Conservation (phyloP, 495 filamentous ascomycete species). For the Amphirosellinia nigrospora region DNA sequence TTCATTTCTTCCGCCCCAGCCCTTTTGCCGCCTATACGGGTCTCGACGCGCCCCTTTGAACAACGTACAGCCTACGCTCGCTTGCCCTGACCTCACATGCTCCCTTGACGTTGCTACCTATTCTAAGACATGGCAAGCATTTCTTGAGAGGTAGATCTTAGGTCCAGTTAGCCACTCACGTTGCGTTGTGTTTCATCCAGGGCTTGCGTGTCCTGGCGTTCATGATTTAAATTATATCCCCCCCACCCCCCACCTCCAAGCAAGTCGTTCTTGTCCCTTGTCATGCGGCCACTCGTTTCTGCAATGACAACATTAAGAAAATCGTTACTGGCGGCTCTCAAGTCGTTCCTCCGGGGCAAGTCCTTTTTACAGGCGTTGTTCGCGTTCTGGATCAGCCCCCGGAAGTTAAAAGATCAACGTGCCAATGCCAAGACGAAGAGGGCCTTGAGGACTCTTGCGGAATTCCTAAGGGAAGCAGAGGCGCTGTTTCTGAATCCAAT, state of each 20-base stretch:
- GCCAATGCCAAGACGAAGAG: constrained; percentile 33
- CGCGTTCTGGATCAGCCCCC: constrained; percentile 54
- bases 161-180: constrained; percentile 11
- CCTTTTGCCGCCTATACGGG: constrained; percentile 41
- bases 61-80: constrained; percentile 33
- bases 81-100: constrained; percentile 28
- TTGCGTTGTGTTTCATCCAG: constrained; percentile 17
- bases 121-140: constrained; percentile 39
- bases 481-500: constrained; percentile 46
- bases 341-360: constrained; percentile 58
- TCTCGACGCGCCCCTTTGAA: constrained; percentile 36
- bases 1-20: constrained; percentile 43
- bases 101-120: constrained; percentile 24
- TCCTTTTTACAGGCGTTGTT: constrained; percentile 58
- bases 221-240: constrained; percentile 33
- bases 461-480: constrained; percentile 45
- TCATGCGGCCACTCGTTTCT: constrained; percentile 53
- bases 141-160: constrained; percentile 26
- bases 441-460: constrained; percentile 35
- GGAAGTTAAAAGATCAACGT: constrained; percentile 43
- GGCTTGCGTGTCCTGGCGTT: constrained; percentile 15
- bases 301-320: constrained; percentile 54
- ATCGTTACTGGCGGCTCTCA: constrained; percentile 49
- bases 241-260: constrained; percentile 24
- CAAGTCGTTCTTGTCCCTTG: constrained; percentile 35